A percentile compares a stretch with the other conserved stretches of the same genome.
Evolutionary conservation across 257 asterid species (phyloP).

Genomic region (Petrea volubilis): DNA sequence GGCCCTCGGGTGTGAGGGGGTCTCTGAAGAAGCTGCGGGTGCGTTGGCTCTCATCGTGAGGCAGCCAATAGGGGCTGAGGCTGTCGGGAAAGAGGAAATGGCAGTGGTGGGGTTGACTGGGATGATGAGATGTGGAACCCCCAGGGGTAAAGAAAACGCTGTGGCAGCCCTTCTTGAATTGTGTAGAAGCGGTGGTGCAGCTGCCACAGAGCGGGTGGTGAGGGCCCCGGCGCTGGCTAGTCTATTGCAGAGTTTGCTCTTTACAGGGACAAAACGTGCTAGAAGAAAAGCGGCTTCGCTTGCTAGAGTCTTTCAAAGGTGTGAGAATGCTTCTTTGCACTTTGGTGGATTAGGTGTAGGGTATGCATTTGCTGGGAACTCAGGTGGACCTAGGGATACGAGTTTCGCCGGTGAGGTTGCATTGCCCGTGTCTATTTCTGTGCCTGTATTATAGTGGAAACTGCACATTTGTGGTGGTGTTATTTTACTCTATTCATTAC

Average conservation of each 20-base stretch:
- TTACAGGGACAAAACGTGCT: slow-evolving; percentile 89
- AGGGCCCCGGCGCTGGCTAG: slow-evolving; percentile 79
- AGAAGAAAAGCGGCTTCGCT: slow-evolving; percentile 92
- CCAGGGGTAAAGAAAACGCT: slow-evolving; percentile 86
- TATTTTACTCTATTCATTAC: slow-evolving; percentile 30
- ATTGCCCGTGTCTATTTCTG: slow-evolving; percentile 68
- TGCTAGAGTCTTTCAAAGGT: slow-evolving; percentile 81
- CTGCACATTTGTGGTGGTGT: slow-evolving; percentile 7
- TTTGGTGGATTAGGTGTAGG: slow-evolving; percentile 62
- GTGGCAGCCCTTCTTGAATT: slow-evolving; percentile 86
- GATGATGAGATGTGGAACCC: slow-evolving; percentile 84
- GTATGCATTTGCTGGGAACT: slow-evolving; percentile 57
- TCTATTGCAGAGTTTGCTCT: slow-evolving; percentile 69
- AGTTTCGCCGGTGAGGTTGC: slow-evolving; percentile 63
- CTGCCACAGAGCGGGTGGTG: slow-evolving; percentile 66
- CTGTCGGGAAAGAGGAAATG: slow-evolving; percentile 64
- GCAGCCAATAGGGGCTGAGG: slow-evolving; percentile 76
- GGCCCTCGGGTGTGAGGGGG: slow-evolving; percentile 65
- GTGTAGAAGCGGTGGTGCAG: slow-evolving; percentile 77
- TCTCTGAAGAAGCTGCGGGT: slow-evolving; percentile 91
- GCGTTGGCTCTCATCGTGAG: slow-evolving; percentile 79
- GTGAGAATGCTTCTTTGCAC: slow-evolving; percentile 55
- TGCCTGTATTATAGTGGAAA: slow-evolving; percentile 62
- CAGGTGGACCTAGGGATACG: slow-evolving; percentile 49
- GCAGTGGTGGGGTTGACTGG: slow-evolving; percentile 65